Conservation (phyloP, 2,329 filamentous ascomycete genomes). For the Ramularia endophylla region DNA sequence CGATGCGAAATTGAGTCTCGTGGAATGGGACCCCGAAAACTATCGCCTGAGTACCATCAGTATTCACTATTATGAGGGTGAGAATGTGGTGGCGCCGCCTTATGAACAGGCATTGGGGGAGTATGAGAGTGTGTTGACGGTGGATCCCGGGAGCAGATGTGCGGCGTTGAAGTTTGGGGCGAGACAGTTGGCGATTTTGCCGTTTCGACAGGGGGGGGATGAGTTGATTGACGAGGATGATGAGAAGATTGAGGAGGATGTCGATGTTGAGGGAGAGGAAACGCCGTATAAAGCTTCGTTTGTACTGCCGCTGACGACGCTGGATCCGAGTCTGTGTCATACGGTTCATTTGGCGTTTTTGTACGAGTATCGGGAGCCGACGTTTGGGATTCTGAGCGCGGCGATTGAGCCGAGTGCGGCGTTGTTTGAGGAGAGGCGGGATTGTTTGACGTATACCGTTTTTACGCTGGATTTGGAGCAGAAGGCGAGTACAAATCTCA, state of each 20-base stretch:
- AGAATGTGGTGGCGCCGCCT: constrained; percentile 57
- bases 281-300: constrained; percentile 87
- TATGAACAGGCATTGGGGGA: constrained; percentile 72
- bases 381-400: constrained; percentile 88
- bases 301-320: constrained; percentile 79
- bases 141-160: constrained; percentile 88
- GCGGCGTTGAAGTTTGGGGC: constrained; percentile 89
- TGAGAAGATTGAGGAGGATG: constrained; percentile 29
- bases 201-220: constrained; percentile 79
- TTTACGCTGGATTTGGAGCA: constrained; percentile 94
- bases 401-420: constrained; percentile 66
- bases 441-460: constrained; percentile 84
- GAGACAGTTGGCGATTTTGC: constrained; percentile 85
- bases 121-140: constrained; percentile 73
- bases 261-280: constrained; percentile 30
- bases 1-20: constrained; percentile 86
- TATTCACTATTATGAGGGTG: constrained; percentile 97
- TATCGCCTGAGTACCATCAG: constrained; percentile 80
- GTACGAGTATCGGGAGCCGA: constrained; percentile 95
- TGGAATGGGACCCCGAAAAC: constrained; percentile 86
- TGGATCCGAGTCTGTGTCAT: constrained; percentile 82
- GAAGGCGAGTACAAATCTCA: constrained; percentile 82
- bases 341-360: constrained; percentile 89
- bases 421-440: constrained; percentile 68
- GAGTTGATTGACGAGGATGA: constrained; percentile 72